These are phyloP conservation scores for Dactylellina haptotyla DNA, from an alignment of 2,329 filamentous ascomycete genomes.

Conservation along the genomic window DNA sequence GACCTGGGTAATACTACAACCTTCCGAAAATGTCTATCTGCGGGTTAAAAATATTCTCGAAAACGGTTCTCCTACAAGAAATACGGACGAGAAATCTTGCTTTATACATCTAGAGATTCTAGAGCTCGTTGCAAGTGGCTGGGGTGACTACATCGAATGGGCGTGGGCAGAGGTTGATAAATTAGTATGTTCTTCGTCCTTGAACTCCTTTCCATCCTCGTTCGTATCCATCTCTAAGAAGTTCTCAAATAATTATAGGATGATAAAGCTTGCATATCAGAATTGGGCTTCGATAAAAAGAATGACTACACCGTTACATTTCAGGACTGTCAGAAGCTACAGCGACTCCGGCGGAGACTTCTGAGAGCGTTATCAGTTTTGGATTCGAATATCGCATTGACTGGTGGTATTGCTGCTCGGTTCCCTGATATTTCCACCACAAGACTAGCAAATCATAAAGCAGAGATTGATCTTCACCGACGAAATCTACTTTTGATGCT, in stretches of 20 bases:
- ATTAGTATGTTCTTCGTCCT: no score
- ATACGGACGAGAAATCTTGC: slow-evolving; percentile 1
- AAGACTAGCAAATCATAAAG: slow-evolving; percentile 29
- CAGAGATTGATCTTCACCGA: slow-evolving; percentile 21
- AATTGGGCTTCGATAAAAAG: slow-evolving; percentile 5
- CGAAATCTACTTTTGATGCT: slow-evolving; percentile 29
- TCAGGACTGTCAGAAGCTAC: slow-evolving; percentile 15
- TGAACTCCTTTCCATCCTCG: no score
- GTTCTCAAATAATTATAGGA: slow-evolving; percentile 15
- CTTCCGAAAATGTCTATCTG: slow-evolving; percentile 17
- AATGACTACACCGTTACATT: slow-evolving; percentile 16
- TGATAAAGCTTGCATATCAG: slow-evolving; percentile 1
- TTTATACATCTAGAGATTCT: slow-evolving; percentile 30
- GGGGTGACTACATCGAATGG: slow-evolving; percentile 36
- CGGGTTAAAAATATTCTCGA: slow-evolving; percentile 12
- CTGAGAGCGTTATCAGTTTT: slow-evolving; percentile 26
- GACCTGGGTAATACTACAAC: slow-evolving; percentile 28
- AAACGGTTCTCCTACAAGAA: not conserved
- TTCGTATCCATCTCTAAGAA: not conserved
- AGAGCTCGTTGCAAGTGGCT: slow-evolving; percentile 22
- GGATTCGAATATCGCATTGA: slow-evolving; percentile 25
- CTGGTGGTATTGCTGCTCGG: slow-evolving; percentile 18
- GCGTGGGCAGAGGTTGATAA: slow-evolving; percentile 21
- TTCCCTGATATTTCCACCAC: slow-evolving; percentile 11
- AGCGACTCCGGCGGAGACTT: slow-evolving; percentile 16